Evolutionary conservation across 345 rosid genomes (phyloP), one percentile per base, ranked within the genome.

Genomic region (Passiflora organensis): DNA sequence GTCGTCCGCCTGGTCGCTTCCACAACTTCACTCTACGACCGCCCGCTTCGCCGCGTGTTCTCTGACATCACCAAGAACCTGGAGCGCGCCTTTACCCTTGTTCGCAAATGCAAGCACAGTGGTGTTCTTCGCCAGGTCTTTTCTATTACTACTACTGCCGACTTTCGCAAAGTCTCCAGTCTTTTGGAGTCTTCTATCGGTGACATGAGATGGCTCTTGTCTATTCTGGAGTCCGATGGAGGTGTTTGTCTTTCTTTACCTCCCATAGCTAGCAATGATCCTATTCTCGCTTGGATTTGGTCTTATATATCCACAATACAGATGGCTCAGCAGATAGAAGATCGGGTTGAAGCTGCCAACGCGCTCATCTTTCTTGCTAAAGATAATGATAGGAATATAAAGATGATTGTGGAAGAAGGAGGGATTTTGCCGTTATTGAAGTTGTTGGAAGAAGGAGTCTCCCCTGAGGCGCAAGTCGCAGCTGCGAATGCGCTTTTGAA

Each of bases 281-380:
- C 91, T 0, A 81, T 79, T 36, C 76, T 84, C 17, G 84, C 85
- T 13, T 79, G 87, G 87, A 83, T 84, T 2, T 84, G 91, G 91
- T 64, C 76, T 51, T 64, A 24, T 16, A 73, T 84, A 14, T 73
- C 80, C 10, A 67, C 80, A 0, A 51, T 84, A 21, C 80, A 76
- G 56, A 75, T 73, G 82, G 87, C 81, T 13, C 75, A 70, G 57
- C 57, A 28, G 34, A 28, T 61, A 2, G 72, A 67, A 54, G 77
- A 76, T 32, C 72, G 81, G 1, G 62, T 59, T 22, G 85, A 79
- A 17, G 83, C 85, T 0, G 91, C 82, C 24, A 77, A 70, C 16
- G 70, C 62, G 37, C 80, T 84, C 5, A 81, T 81, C 4, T 71
- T 85, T 13, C 39, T 84, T 28, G 87, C 87, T 0, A 41, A 53